Evolutionary conservation across 2,329 filamentous ascomycete genomes (phyloP).

Genomic region (Alternaria triticina): DNA sequence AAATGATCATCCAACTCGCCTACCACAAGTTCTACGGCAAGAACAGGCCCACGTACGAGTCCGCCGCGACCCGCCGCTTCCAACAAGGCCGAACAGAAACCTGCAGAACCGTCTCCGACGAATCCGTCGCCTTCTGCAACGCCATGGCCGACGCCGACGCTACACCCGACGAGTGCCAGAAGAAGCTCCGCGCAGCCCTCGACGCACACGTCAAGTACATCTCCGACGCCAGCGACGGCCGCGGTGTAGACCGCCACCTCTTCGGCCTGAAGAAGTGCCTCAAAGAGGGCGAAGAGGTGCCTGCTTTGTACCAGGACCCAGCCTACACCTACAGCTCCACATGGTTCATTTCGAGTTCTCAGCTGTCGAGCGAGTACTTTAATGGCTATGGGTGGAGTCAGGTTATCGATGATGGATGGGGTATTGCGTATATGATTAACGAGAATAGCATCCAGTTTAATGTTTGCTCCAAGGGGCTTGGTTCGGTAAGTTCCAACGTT

Average conservation of each 20-base stretch:
- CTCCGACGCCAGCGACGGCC: constrained; percentile 83
- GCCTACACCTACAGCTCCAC: constrained; percentile 82
- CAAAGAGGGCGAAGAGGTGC: constrained; percentile 78
- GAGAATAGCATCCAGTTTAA: constrained; percentile 99
- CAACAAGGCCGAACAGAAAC: constrained; percentile 96
- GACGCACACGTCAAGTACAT: constrained; percentile 90
- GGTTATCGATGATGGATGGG: constrained; percentile 94
- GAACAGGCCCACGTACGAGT: constrained; percentile 97
- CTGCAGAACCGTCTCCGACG: constrained; percentile 89
- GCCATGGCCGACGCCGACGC: constrained; percentile 76
- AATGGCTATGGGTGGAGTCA: constrained; percentile 99
- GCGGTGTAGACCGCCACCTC: constrained; percentile 94
- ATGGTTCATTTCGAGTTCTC: constrained; percentile 89
- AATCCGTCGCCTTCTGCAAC: constrained; percentile 87
- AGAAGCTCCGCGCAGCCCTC: constrained; percentile 82
- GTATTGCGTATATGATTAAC: constrained; percentile 99
- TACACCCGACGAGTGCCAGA: constrained; percentile 69
- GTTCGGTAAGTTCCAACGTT: constrained; percentile 68
- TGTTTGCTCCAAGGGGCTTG: constrained; percentile 90
- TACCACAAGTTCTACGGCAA: constrained; percentile 99
- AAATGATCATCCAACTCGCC: constrained; percentile 97
- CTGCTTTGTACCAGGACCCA: constrained; percentile 84
- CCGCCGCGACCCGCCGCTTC: constrained; percentile 91
- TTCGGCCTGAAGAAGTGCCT: constrained; percentile 95
- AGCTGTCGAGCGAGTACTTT: constrained; percentile 95